phyloP scores from a whole-genome alignment of 140 eudicot genomes.

The Cichorium intybus region DNA sequence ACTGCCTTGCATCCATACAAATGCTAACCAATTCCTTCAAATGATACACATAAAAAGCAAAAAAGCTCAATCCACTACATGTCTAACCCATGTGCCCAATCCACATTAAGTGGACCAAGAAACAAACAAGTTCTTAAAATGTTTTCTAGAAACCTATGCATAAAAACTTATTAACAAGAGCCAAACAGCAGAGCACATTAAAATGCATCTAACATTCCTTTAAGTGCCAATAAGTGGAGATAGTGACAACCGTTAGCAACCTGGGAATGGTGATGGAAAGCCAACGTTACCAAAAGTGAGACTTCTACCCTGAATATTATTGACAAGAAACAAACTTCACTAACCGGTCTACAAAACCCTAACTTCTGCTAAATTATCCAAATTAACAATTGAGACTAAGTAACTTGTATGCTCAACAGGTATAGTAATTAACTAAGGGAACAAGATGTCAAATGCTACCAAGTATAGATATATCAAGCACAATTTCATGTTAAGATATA shows the following conservation, averaged over 20 bases:
- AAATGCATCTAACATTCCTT: slow-evolving; percentile 3
- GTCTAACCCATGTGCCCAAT: neutral
- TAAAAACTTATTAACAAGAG: neutral
- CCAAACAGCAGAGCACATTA: neutral
- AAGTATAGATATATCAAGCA: neutral
- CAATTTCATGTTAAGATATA: neutral
- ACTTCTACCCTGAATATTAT: neutral
- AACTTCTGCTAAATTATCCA: neutral
- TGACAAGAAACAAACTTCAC: neutral
- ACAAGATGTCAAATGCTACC: neutral
- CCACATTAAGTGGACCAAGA: slow-evolving; percentile 9
- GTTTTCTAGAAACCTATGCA: neutral
- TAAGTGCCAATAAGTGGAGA: neutral
- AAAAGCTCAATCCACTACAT: neutral
- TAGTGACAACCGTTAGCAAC: neutral
- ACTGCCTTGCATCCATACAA: neutral
- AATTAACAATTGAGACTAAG: neutral
- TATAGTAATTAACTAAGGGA: neutral
- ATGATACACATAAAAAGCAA: neutral
- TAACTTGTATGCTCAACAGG: neutral
- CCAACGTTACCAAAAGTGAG: neutral
- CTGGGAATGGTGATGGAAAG: slow-evolving; percentile 3
- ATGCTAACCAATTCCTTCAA: neutral
- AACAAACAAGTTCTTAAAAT: neutral
- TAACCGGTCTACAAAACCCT: neutral